These are phyloP conservation scores for Pichia ethanolica DNA, from an alignment of 805 yeast species.

Conservation along the genomic window DNA sequence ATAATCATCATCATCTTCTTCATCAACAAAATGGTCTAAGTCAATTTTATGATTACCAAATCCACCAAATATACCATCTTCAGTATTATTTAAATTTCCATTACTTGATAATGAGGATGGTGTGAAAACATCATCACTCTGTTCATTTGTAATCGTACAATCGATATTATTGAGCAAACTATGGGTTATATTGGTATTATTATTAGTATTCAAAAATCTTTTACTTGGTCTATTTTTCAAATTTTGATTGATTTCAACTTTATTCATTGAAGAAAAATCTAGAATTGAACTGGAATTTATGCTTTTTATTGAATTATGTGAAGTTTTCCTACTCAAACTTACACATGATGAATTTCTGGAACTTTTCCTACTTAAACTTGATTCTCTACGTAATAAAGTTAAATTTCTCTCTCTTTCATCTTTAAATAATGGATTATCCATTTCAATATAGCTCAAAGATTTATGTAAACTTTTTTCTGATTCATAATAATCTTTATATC, in stretches of 20 bases:
- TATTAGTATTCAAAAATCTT: background rate
- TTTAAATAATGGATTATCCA: conserved; percentile 60
- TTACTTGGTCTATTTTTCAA: conserved; percentile 5
- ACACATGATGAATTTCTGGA: conserved; percentile 14
- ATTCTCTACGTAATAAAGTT: conserved; percentile 31
- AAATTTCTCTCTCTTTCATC: conserved; percentile 37
- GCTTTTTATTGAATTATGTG: conserved; percentile 11
- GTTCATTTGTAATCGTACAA: no score
- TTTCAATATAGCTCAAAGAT: conserved; percentile 58
- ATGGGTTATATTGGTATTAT: background rate
- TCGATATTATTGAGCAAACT: background rate
- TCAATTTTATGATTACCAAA: conserved; percentile 17
- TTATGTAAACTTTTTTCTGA: conserved; percentile 23
- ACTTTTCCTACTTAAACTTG: conserved; percentile 24
- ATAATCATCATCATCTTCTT: conserved; percentile 3
- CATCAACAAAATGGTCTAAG: conserved; percentile 21
- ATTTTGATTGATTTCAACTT: conserved; percentile 5
- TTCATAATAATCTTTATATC: conserved; percentile 74
- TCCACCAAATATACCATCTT: conserved; percentile 21
- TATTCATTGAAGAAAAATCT: conserved; percentile 19
- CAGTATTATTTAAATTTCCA: background rate
- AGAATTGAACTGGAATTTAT: conserved; percentile 16
- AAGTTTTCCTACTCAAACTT: conserved; percentile 11
- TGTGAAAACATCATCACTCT: no score
- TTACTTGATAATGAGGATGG: no score